Base-by-base conservation (phyloP, 75 land plant genomes). In the Larix kaempferi region DNA sequence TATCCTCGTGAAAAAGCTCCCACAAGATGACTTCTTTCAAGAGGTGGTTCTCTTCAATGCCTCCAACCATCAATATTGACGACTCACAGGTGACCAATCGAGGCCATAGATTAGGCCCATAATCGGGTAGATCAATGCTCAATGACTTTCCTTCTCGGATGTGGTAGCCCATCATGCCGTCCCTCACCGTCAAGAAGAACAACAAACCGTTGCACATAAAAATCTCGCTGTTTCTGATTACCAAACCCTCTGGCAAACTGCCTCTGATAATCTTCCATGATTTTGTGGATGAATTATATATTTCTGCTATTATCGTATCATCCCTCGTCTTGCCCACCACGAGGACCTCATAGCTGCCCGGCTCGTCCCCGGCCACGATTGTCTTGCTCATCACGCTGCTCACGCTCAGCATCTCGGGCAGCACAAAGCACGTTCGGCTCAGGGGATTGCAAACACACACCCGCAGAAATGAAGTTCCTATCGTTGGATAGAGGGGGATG, bases 361-460 rank as follows among this genome's bases (percentile, higher is more conserved):
- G 16, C 0, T 54, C 27, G 22, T 41, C 8, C 55, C 52, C 16
- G 19, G 29, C 25, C 14, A 16, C 49, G 44, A 62, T 60, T 35
- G 67, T 56, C 78, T 39, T 77, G 56, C n/a, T 49, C 55, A 33
- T 60, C 17, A 77, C 33, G 4, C 25, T 60, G 16, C 4, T 77
- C 54, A 63, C 49, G 17, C 37, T 26, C 16, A 0, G 27, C 22
- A 63, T 60, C 16, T 13, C 6, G 19, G 78, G 78, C 1, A 77
- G 54, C 22, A 3, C 17, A 1, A 23, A 61, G 61, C 3, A 44
- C 6, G 56, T 60, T 62, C 23, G 26, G 25, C 12, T 77, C 0
- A 63, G 64, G 17, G 78, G 78, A 77, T 77, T 77, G 19, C 49
- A 77, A 59, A 77, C 78, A 37, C 0, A 44, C 8, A 77, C 12